These are phyloP conservation scores for Eragrostis nindensis DNA, from an alignment of 176 grass and related monocot species.

Conservation along the genomic window DNA sequence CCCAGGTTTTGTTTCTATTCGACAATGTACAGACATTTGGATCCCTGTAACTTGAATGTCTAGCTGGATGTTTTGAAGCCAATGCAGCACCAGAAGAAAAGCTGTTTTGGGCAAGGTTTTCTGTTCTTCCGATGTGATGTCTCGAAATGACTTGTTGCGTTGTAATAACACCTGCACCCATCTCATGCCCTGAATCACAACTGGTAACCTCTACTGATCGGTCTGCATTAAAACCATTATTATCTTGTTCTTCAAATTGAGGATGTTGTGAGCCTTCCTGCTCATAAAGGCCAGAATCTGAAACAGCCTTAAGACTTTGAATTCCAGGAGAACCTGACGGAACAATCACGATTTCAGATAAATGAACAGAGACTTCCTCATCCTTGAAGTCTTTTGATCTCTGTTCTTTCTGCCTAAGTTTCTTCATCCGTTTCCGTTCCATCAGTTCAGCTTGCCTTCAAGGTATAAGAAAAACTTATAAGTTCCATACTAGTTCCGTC, in stretches of 20 bases:
- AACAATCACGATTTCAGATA: constrained; percentile 33
- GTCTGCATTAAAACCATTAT: constrained; percentile 20
- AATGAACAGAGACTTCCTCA: constrained; percentile 4
- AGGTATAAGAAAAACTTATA: constrained; percentile 18
- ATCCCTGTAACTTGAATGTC: constrained; percentile 51
- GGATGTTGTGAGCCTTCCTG: constrained; percentile 44
- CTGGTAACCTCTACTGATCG: constrained; percentile 12
- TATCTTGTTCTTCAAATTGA: constrained; percentile 23
- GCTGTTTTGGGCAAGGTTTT: constrained; percentile 36
- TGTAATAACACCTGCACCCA: constrained; percentile 2
- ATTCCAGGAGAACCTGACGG: constrained; percentile 32
- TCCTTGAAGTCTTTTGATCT: constrained; percentile 59
- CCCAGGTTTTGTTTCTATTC: constrained; percentile 53
- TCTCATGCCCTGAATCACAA: constrained; percentile 35
- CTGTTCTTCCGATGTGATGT: constrained; percentile 7
- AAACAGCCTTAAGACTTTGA: constrained; percentile 46
- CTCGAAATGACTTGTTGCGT: constrained; percentile 17
- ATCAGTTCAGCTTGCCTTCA: constrained; percentile 67
- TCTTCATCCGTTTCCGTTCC: constrained; percentile 86
- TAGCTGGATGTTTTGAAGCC: constrained; percentile 39
- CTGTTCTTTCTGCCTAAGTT: constrained; percentile 86
- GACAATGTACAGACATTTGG: constrained; percentile 2
- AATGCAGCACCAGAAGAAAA: neutral
- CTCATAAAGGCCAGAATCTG: constrained; percentile 35
- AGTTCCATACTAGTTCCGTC: constrained; percentile 13